phyloP scores from a whole-genome alignment of 257 asterid species.

The Salvia miltiorrhiza region DNA sequence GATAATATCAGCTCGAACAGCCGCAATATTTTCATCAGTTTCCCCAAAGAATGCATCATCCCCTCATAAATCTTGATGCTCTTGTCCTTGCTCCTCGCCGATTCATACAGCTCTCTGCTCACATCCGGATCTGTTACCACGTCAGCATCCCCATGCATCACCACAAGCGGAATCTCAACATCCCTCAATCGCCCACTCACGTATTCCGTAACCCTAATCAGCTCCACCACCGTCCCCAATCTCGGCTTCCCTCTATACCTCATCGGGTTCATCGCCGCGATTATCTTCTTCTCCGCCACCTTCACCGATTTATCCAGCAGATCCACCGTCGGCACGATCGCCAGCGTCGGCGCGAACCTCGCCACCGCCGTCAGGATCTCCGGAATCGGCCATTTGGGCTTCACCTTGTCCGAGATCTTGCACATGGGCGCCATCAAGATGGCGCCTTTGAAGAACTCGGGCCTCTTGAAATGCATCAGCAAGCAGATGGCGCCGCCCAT shows the following conservation, averaged over 20 bases:
- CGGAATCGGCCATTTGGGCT: constrained; percentile 82
- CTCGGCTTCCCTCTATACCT: constrained; percentile 80
- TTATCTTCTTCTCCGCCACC: constrained; percentile 60
- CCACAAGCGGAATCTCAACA: constrained; percentile 62
- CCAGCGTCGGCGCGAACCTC: constrained; percentile 57
- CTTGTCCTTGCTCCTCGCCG: constrained; percentile 74
- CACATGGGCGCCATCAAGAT: constrained; percentile 86
- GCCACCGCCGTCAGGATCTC: constrained; percentile 51
- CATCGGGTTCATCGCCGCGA: constrained; percentile 60
- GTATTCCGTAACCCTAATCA: constrained; percentile 68
- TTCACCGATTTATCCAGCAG: constrained; percentile 74
- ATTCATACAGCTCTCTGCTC: constrained; percentile 68
- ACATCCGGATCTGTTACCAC: constrained; percentile 87
- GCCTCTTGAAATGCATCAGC: constrained; percentile 51
- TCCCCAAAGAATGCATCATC: constrained; percentile 97
- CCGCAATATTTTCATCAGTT: constrained; percentile 73
- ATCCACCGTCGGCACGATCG: constrained; percentile 81
- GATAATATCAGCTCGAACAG: constrained; percentile 62
- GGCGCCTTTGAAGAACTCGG: constrained; percentile 51
- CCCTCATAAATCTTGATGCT: constrained; percentile 75
- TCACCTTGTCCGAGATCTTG: constrained; percentile 69
- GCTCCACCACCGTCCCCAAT: constrained; percentile 72
- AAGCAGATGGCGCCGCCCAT: constrained; percentile 92
- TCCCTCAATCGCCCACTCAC: constrained; percentile 51
- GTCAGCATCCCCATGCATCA: constrained; percentile 78